These are phyloP conservation scores for Aureobasidium namibiae DNA, from an alignment of 2,329 filamentous ascomycete species.

Conservation along the genomic window DNA sequence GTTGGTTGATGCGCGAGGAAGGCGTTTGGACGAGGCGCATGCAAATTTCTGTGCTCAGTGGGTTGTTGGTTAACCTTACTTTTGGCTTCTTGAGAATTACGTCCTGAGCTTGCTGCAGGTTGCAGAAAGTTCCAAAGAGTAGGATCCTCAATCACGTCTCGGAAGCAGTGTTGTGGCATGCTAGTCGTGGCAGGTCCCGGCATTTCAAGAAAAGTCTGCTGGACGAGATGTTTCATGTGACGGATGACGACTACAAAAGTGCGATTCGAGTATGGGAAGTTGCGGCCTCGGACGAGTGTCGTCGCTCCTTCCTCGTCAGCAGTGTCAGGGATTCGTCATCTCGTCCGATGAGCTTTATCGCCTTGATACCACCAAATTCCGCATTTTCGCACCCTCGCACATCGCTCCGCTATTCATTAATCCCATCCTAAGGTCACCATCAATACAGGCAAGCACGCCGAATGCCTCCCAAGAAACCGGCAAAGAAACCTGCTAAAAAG, in stretches of 20 bases:
- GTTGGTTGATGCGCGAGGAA: slow-evolving; percentile 79
- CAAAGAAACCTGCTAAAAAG: background rate
- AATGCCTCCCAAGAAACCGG: background rate
- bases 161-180: too few species aligned
- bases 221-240: too few species aligned
- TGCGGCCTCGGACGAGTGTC: background rate
- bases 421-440: background rate
- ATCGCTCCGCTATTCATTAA: background rate
- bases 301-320: background rate
- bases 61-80: slow-evolving; percentile 68
- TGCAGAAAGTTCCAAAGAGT: too few species aligned
- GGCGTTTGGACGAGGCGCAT: slow-evolving; percentile 79
- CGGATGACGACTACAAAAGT: background rate
- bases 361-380: too few species aligned
- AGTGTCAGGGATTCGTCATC: background rate
- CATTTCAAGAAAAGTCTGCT: too few species aligned
- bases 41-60: slow-evolving; percentile 78
- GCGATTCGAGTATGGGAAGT: background rate
- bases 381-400: background rate
- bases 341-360: background rate
- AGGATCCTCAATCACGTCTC: background rate
- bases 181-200: too few species aligned
- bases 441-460: background rate
- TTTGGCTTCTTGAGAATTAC: slow-evolving; percentile 63
- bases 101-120: background rate